Evolutionary conservation across 768 basidiomycete species (phyloP), one percentile per base, ranked within the genome.

Genomic region (Boletus subparvulus): DNA sequence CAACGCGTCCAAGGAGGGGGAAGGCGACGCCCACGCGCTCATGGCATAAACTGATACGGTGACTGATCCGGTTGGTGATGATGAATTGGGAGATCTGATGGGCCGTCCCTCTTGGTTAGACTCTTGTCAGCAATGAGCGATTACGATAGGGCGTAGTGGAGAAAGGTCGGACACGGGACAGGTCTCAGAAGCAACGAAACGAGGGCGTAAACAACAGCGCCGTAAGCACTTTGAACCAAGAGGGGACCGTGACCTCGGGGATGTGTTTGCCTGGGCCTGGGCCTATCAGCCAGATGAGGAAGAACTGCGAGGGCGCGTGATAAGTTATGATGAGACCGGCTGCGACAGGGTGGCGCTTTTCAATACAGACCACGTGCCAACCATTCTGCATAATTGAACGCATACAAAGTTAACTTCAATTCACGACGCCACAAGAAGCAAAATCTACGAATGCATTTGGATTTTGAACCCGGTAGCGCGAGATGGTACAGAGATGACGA

Each of bases 101-200:
- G 30, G 37, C 21, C 11, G 19, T 47, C 47, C 26, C 26, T 43
- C 26, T 51, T 13, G 52, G 55, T 43, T 24, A 54, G 41, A 52
- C 50, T 52, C 30, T 47, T 52, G 49, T 32, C 39, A 60, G 24
- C 19, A 4, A 7, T 24, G 36, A 53, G 51, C 33, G 55, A 61
- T 65, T 65, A 65, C 66, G 66, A 51, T 48, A 65, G 6, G 66
- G 57, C 55, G 66, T 50, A 57, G 47, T 63, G 69, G 61, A 51
- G 58, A 41, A 55, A 61, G 21, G 30, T 37, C 65, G 59, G 62
- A 46, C 28, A 32, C 39, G 49, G 50, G 26, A 49, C 13, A 49
- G 30, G 26, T 35, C 17, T 37, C 19, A 24, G 50, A 54, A 55
- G 32, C 37, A 24, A 37, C 4, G 16, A 30, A 35, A 52, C 12